A percentile compares a stretch with the other conserved stretches of the same genome.
Evolutionary conservation across 805 yeast genomes (phyloP).

Genomic region (Candida nitratophila): DNA sequence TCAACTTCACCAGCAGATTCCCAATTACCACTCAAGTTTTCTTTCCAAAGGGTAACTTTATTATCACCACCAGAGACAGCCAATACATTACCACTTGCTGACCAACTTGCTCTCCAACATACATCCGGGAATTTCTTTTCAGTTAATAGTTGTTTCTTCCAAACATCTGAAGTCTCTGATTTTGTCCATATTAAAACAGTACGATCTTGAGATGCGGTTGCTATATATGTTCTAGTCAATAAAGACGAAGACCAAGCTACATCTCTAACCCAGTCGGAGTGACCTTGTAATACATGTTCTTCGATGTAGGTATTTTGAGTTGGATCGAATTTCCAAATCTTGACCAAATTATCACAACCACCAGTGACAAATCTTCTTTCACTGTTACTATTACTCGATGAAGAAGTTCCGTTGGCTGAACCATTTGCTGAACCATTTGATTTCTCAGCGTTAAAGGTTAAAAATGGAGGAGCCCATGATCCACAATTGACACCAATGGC

Average conservation of each 20-base stretch:
- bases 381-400: slow-evolving; percentile 13
- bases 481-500: slow-evolving; percentile 92
- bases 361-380: slow-evolving; percentile 83
- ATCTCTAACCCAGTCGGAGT: slow-evolving; percentile 97
- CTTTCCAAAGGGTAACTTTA: slow-evolving; percentile 95
- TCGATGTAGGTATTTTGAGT: slow-evolving; percentile 50
- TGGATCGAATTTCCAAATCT: slow-evolving; percentile 75
- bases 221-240: slow-evolving; percentile 80
- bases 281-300: slow-evolving; percentile 81
- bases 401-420: slow-evolving; percentile 6
- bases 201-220: slow-evolving; percentile 95
- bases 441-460: slow-evolving; percentile 4
- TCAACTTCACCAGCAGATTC: slow-evolving; percentile 96
- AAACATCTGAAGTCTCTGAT: slow-evolving; percentile 28
- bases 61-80: slow-evolving; percentile 97
- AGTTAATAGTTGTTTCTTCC: slow-evolving; percentile 76
- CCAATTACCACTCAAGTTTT: slow-evolving; percentile 88
- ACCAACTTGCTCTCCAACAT: slow-evolving; percentile 98
- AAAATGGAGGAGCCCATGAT: slow-evolving; percentile 74
- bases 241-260: slow-evolving; percentile 97
- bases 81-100: slow-evolving; percentile 87
- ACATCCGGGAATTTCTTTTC: slow-evolving; percentile 90
- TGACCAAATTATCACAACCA: slow-evolving; percentile 91
- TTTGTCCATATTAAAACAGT: slow-evolving; percentile 95
- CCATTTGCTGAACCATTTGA: background rate